Conservation (phyloP, 2,329 filamentous ascomycete genomes). For the Aspergillus glaucus region DNA sequence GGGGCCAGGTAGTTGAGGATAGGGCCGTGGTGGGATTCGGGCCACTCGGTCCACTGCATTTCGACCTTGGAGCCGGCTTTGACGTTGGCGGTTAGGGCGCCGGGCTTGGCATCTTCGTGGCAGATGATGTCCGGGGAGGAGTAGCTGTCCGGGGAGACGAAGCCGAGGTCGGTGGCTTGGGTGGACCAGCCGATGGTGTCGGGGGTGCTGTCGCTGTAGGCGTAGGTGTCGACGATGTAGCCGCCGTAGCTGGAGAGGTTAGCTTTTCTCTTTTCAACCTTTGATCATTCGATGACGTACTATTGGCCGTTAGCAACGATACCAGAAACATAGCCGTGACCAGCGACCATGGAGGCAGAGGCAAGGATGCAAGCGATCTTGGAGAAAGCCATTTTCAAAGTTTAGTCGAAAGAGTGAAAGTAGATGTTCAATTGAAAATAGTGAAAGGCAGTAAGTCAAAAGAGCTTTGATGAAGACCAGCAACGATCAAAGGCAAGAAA, state of each 20-base stretch:
- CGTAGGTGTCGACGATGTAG: slow-evolving; percentile 30
- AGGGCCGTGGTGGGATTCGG: slow-evolving; percentile 56
- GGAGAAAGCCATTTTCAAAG: slow-evolving; percentile 17
- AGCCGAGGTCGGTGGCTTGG: slow-evolving; percentile 49
- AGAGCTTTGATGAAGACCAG: slow-evolving; percentile 9
- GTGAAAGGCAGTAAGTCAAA: slow-evolving; percentile 7
- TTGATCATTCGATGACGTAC: slow-evolving; percentile 10
- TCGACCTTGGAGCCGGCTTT: slow-evolving; percentile 52
- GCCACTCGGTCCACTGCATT: slow-evolving; percentile 60
- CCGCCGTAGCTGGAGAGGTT: slow-evolving; percentile 33
- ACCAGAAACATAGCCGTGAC: slow-evolving; percentile 30
- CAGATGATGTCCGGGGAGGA: slow-evolving; percentile 51
- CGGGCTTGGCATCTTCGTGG: slow-evolving; percentile 51
- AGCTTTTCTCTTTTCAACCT: slow-evolving; percentile 7
- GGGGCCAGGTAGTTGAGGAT: slow-evolving; percentile 58
- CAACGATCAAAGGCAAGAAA: slow-evolving; percentile 9
- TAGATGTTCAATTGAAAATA: background rate
- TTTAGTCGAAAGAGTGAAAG: background rate
- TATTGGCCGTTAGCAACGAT: slow-evolving; percentile 23
- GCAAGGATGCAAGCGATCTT: slow-evolving; percentile 22
- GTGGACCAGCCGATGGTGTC: slow-evolving; percentile 50
- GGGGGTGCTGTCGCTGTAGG: slow-evolving; percentile 30
- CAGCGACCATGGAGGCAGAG: slow-evolving; percentile 25
- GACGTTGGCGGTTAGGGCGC: slow-evolving; percentile 46
- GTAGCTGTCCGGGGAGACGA: slow-evolving; percentile 44